Base-by-base conservation (phyloP, 23 red algal species). In the Chondrus crispus region DNA sequence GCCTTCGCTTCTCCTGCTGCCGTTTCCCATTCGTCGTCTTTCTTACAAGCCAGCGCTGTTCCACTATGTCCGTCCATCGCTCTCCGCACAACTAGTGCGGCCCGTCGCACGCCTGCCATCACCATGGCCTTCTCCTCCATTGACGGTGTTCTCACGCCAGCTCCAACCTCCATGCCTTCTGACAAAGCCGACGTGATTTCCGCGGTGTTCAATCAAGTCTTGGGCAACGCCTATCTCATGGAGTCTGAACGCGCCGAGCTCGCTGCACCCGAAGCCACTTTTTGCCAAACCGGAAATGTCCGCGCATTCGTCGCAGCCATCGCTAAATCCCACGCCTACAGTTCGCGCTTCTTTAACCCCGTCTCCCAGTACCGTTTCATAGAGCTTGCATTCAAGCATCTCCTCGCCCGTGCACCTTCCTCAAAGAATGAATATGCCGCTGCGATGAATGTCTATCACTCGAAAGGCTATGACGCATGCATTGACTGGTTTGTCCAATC, bases 141-240 rank as follows among this genome's bases (percentile, higher is more conserved):
- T 43, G 80, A 93, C 19, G 50, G 76, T 36, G 43, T 93, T n/a
- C 91, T 93, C 50, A 87, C 91, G 46, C 2, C 68, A 18, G 43
- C 68, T 8, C 81, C 91, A 28, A 37, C 87, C 30, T 68, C 89
- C 32, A 43, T 84, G 42, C 54, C 76, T 26, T 52, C 70, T 14
- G 78, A 82, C 54, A 14, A 37, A 36, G 12, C 54, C 14, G 13
- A 46, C 19, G 77, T 84, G 5, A 83, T 93, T 26, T 2, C 48
- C 26, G 68, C 91, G 1, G 62, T 89, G 12, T 95, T 89, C 93
- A 88, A 89, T 45, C 86, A 93, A 41, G 90, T 96, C n/a, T 72
- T 96, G 20, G 95, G 90, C 48, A 93, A 96, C 50, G 95, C 89
- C 29, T 73, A 96, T 66, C 42, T 96, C 10, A 93, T 96, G 89